phyloP scores from a whole-genome alignment of 495 filamentous ascomycete species.

The Xylaria telfairii region DNA sequence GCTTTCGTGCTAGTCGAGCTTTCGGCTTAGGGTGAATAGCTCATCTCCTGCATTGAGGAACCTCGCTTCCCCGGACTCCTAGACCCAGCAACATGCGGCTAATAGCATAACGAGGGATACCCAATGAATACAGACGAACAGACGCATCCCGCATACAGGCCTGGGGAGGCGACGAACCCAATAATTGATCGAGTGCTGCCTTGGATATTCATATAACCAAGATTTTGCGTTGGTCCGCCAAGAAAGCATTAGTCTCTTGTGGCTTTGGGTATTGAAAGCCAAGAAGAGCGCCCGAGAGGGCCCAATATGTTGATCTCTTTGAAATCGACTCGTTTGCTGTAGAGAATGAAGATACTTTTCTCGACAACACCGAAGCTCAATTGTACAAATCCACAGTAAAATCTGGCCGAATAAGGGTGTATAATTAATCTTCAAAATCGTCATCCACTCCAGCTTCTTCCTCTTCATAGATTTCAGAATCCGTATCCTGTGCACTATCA shows the following conservation, averaged over 20 bases:
- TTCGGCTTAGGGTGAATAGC: not conserved
- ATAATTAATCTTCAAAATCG: slow-evolving; percentile 38
- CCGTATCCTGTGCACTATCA: slow-evolving; percentile 37
- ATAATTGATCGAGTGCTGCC: not conserved
- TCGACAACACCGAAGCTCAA: not conserved
- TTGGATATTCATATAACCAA: not conserved
- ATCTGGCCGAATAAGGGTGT: not conserved
- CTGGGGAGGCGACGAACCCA: not conserved
- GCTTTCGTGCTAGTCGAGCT: not conserved
- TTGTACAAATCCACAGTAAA: too few species aligned
- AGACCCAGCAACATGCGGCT: not conserved
- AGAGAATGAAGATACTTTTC: slow-evolving; percentile 1
- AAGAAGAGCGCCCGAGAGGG: not conserved
- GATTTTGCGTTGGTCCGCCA: not conserved
- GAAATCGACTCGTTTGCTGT: not conserved
- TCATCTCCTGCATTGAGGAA: not conserved
- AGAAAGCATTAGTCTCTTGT: not conserved
- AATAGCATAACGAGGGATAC: not conserved
- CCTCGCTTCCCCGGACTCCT: not conserved
- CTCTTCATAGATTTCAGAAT: slow-evolving; percentile 53
- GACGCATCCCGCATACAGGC: not conserved
- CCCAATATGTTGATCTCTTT: too few species aligned
- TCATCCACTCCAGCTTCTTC: slow-evolving; percentile 51
- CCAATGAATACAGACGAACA: not conserved
- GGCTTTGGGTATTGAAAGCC: not conserved